Conservation (phyloP, 805 yeast species). For the Ogataea philodendri region DNA sequence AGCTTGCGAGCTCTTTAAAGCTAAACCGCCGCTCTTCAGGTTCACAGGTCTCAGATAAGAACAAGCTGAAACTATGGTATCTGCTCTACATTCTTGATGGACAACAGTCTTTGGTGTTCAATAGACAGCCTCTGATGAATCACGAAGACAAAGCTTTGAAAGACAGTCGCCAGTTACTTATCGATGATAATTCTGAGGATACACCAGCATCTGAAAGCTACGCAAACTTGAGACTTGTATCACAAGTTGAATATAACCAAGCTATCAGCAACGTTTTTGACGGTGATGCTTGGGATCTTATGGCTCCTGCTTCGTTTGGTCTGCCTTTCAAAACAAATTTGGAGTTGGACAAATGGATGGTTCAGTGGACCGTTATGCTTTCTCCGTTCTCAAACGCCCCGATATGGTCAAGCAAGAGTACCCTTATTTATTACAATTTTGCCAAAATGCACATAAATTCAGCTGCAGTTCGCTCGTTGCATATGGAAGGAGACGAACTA, state of each 20-base stretch:
- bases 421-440: conserved; percentile 67
- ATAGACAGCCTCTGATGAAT: conserved; percentile 55
- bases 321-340: conserved; percentile 65
- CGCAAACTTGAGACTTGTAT: conserved; percentile 57
- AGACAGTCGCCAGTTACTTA: conserved; percentile 41
- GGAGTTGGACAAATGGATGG: conserved; percentile 76
- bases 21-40: conserved; percentile 33
- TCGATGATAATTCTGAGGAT: conserved; percentile 11
- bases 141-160: conserved; percentile 43
- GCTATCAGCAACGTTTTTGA: conserved; percentile 57
- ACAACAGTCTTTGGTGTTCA: conserved; percentile 61
- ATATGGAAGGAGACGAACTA: conserved; percentile 31
- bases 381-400: conserved; percentile 54
- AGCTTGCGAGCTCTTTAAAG: conserved; percentile 55
- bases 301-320: conserved; percentile 61
- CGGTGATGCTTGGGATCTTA: conserved; percentile 59
- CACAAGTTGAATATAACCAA: conserved; percentile 66
- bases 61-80: conserved; percentile 63
- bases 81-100: conserved; percentile 64
- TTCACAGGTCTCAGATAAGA: conserved; percentile 34
- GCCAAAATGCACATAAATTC: conserved; percentile 73
- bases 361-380: conserved; percentile 69
- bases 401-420: conserved; percentile 67
- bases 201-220: conserved; percentile 21
- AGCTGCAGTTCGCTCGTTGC: conserved; percentile 44